These are phyloP conservation scores for Plenodomus biglobosus DNA, from an alignment of 2,329 filamentous ascomycete genomes.

Conservation along the genomic window DNA sequence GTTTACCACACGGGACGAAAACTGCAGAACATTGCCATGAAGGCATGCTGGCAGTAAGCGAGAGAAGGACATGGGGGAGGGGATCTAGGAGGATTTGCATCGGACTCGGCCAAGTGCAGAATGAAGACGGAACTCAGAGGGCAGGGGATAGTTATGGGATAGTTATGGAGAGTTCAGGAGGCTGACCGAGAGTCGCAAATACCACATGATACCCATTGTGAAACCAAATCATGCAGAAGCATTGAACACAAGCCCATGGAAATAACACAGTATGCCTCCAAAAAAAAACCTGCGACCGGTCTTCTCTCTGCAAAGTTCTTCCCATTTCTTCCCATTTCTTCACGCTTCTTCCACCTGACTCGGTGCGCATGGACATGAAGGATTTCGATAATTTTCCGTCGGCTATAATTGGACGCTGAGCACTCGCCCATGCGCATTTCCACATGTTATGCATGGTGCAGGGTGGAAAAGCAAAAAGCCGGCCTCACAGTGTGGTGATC, in stretches of 20 bases:
- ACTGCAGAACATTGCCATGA: background rate
- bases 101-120: background rate
- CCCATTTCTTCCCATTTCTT: background rate
- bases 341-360: background rate
- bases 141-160: slow-evolving; percentile 6
- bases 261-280: too few relatives aligned
- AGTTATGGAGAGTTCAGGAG: slow-evolving; percentile 8
- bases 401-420: background rate
- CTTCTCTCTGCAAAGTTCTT: too few relatives aligned
- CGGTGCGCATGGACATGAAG: background rate
- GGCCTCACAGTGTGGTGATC: background rate
- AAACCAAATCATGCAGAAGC: background rate
- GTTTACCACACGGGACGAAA: background rate
- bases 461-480: background rate
- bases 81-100: background rate
- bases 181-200: slow-evolving; percentile 5
- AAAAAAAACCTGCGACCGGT: too few relatives aligned
- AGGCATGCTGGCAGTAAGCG: background rate
- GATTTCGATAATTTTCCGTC: background rate
- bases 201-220: slow-evolving; percentile 11
- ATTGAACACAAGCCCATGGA: too few relatives aligned
- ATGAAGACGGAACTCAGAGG: background rate
- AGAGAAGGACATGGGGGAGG: background rate
- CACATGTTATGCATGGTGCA: background rate
- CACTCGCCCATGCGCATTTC: background rate